Conservation (phyloP, 2,329 filamentous ascomycete genomes). For the Epichloe elymi region DNA sequence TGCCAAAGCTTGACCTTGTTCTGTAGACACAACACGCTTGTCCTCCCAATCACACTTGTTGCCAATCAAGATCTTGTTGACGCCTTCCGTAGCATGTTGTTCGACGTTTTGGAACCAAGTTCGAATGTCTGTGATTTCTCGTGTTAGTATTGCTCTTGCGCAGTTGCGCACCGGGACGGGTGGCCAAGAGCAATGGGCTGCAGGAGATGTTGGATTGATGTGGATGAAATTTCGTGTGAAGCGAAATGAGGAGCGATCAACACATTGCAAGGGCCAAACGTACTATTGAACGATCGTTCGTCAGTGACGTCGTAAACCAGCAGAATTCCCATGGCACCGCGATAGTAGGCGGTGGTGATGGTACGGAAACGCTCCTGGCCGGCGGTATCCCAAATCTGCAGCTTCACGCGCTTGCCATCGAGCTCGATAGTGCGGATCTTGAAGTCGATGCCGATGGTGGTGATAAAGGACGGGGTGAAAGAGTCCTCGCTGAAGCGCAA, state of each 20-base stretch:
- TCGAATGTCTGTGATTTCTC: conserved; percentile 63
- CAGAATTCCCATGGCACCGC: conserved; percentile 95
- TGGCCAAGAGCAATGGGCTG: not conserved
- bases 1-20: conserved; percentile 84
- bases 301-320: conserved; percentile 98
- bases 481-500: conserved; percentile 95
- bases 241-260: not conserved
- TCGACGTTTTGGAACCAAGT: conserved; percentile 99
- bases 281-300: conserved; percentile 90
- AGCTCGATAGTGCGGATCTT: conserved; percentile 99
- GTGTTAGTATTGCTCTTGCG: not conserved
- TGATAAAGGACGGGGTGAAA: conserved; percentile 96
- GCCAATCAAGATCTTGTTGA: conserved; percentile 98
- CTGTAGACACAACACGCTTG: conserved; percentile 86
- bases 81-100: conserved; percentile 93
- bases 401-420: conserved; percentile 95
- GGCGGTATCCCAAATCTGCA: conserved; percentile 99
- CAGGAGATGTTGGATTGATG: not conserved
- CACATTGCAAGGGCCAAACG: conserved; percentile 17
- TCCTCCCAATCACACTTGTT: conserved; percentile 99
- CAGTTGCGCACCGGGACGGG: no score
- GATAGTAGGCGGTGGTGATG: conserved; percentile 97
- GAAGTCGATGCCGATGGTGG: conserved; percentile 98
- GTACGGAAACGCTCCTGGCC: conserved; percentile 97
- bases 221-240: not conserved